phyloP scores from a whole-genome alignment of 2,329 filamentous ascomycete genomes.

The Aspergillus ochraceus region DNA sequence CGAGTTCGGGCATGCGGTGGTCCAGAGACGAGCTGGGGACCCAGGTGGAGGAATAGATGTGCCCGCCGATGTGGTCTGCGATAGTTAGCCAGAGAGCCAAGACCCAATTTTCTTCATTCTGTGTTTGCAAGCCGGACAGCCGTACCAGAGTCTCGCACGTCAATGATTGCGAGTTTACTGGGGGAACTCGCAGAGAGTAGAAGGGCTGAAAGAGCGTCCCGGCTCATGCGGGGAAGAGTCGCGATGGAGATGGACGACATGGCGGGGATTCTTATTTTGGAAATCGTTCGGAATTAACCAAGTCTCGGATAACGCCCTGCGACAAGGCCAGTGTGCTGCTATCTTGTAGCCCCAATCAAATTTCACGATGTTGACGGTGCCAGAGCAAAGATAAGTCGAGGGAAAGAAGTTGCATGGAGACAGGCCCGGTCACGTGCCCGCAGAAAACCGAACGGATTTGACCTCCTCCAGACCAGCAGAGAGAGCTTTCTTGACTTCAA shows the following conservation, averaged over 20 bases:
- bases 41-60: conserved; percentile 77
- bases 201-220: conserved; percentile 65
- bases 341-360: neutral
- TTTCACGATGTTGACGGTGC: neutral
- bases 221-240: conserved; percentile 66
- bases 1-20: conserved; percentile 75
- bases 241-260: conserved; percentile 62
- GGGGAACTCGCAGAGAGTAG: conserved; percentile 55
- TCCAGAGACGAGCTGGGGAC: conserved; percentile 73
- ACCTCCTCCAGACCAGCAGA: neutral
- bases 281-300: neutral
- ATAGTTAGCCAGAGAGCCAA: neutral
- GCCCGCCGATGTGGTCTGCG: conserved; percentile 83
- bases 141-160: conserved; percentile 77
- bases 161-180: conserved; percentile 69
- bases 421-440: conserved; percentile 15
- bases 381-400: neutral
- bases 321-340: neutral
- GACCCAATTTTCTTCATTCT: neutral
- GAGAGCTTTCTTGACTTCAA: conserved; percentile 3
- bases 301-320: too few species aligned
- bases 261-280: neutral
- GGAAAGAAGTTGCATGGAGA: neutral
- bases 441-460: conserved; percentile 11
- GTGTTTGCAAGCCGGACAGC: neutral